These are phyloP conservation scores for Metschnikowia shivogae DNA, from an alignment of 805 yeast species.

Conservation along the genomic window DNA sequence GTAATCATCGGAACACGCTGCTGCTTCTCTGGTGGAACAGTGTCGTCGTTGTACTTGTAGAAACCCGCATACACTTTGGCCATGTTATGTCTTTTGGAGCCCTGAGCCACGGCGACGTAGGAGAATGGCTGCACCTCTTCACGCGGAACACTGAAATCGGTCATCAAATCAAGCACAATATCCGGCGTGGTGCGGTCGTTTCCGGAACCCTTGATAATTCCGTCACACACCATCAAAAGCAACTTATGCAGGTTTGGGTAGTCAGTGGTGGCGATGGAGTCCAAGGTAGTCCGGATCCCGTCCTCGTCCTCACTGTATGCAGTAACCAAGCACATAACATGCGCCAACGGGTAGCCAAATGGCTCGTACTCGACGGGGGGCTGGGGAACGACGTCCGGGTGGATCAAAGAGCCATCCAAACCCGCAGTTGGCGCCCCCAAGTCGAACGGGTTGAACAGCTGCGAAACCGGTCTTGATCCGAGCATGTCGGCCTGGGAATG, in stretches of 20 bases:
- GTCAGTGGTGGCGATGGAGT: conserved; percentile 91
- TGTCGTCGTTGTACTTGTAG: conserved; percentile 74
- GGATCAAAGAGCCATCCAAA: conserved; percentile 56
- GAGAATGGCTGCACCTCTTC: conserved; percentile 80
- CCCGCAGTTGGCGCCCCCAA: conserved; percentile 35
- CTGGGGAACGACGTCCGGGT: conserved; percentile 81
- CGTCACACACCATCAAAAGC: conserved; percentile 85
- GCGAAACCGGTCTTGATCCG: neutral
- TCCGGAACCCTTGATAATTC: conserved; percentile 91
- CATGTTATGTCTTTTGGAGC: conserved; percentile 94
- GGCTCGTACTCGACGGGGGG: conserved; percentile 91
- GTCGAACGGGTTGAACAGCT: conserved; percentile 30
- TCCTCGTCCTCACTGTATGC: conserved; percentile 92
- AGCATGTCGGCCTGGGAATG: conserved; percentile 12
- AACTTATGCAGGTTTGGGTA: conserved; percentile 94
- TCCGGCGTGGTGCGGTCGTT: conserved; percentile 88
- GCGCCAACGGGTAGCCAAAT: conserved; percentile 57
- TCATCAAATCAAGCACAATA: conserved; percentile 81
- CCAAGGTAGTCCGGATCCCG: conserved; percentile 83
- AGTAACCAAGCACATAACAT: conserved; percentile 54
- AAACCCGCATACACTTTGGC: conserved; percentile 95
- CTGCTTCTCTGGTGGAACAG: conserved; percentile 77
- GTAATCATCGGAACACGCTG: conserved; percentile 77
- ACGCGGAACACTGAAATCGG: conserved; percentile 56
- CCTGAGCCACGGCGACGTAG: conserved; percentile 93